A percentile compares a stretch with the other conserved stretches of the same genome.
Evolutionary conservation across 2,329 filamentous ascomycete genomes (phyloP).

Genomic region (Claviceps sp.): DNA sequence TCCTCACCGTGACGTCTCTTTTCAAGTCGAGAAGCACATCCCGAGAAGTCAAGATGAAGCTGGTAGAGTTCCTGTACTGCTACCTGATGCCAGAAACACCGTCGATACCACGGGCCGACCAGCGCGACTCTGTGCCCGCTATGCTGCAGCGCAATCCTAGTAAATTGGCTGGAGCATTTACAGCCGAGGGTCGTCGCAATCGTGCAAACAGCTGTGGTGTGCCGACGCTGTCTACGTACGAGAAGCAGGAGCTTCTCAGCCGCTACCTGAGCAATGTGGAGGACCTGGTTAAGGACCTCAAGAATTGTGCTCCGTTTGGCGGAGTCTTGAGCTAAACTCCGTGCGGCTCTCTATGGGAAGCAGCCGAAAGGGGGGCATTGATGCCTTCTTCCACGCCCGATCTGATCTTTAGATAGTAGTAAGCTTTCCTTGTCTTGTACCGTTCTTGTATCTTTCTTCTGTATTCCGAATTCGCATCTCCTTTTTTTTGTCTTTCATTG

Average conservation of each 20-base stretch:
- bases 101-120: conserved; percentile 36
- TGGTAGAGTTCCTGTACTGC: conserved; percentile 97
- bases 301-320: conserved; percentile 64
- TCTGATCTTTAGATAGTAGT: too few relatives aligned
- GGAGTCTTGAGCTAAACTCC: conserved; percentile 28
- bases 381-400: too few relatives aligned
- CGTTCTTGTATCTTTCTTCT: not conserved
- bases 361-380: too few relatives aligned
- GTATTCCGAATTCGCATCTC: not conserved
- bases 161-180: conserved; percentile 49
- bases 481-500: not conserved
- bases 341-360: too few relatives aligned
- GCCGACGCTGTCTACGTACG: conserved; percentile 52
- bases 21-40: conserved; percentile 82
- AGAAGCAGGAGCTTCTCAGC: conserved; percentile 70
- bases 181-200: conserved; percentile 18
- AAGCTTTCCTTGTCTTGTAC: not conserved
- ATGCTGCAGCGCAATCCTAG: conserved; percentile 55
- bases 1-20: conserved; percentile 80
- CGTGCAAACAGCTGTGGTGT: conserved; percentile 23
- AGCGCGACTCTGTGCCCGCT: conserved; percentile 30
- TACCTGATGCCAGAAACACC: conserved; percentile 90
- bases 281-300: conserved; percentile 71
- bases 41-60: conserved; percentile 82
- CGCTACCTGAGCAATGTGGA: conserved; percentile 71